A percentile compares a stretch with the other conserved stretches of the same genome.
Evolutionary conservation across 805 yeast species (phyloP).

Genomic region (Candida verbasci): DNA sequence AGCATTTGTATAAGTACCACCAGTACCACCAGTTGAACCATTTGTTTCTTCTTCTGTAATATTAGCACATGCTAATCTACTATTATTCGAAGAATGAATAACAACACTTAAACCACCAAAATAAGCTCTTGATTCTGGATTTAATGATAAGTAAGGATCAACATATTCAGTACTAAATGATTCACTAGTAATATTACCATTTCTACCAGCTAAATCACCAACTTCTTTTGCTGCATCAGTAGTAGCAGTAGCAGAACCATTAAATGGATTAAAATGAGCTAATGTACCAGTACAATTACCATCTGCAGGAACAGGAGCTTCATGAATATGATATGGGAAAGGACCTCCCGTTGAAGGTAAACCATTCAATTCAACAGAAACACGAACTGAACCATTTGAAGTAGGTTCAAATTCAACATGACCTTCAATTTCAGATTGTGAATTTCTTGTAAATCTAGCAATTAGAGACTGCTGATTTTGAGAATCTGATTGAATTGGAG

Average conservation of each 20-base stretch:
- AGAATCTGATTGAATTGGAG: constrained; percentile 27
- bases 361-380: constrained; percentile 25
- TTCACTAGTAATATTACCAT: constrained; percentile 30
- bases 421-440: constrained; percentile 21
- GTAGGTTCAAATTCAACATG: constrained; percentile 24
- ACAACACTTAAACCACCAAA: constrained; percentile 34
- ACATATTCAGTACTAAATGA: constrained; percentile 18
- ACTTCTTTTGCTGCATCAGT: constrained; percentile 22
- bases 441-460: constrained; percentile 20
- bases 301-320: constrained; percentile 30
- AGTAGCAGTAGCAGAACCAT: constrained; percentile 24
- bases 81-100: constrained; percentile 27
- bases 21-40: no score
- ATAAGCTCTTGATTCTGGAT: constrained; percentile 22
- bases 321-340: constrained; percentile 37
- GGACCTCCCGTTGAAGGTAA: constrained; percentile 36
- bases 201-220: constrained; percentile 39
- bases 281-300: constrained; percentile 36
- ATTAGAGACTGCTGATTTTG: constrained; percentile 21
- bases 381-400: constrained; percentile 28
- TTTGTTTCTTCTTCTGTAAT: constrained; percentile 15
- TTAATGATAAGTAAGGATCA: constrained; percentile 30
- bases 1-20: no score
- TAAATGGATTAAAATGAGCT: constrained; percentile 36
- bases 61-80: constrained; percentile 38